Conservation (phyloP, 2,329 filamentous ascomycete species). For the Ustulina deusta region DNA sequence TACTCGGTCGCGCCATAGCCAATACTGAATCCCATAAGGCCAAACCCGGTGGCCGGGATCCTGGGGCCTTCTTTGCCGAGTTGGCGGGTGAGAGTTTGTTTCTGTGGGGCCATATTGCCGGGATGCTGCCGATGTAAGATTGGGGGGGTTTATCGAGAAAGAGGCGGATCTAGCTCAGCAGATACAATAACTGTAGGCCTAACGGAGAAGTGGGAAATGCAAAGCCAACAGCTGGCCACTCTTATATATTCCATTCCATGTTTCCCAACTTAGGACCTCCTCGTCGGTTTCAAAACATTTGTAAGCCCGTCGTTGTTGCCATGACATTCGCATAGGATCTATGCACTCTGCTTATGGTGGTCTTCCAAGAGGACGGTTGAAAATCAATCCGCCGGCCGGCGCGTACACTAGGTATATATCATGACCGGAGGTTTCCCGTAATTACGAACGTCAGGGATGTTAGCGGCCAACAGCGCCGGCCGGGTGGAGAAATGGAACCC, state of each 20-base stretch:
- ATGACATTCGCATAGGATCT: background rate
- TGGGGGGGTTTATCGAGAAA: background rate
- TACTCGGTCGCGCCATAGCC: constrained; percentile 29
- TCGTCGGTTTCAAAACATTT: background rate
- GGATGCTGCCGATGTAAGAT: no score
- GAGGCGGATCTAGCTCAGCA: no score
- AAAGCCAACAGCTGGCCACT: background rate
- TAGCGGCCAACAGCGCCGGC: no score
- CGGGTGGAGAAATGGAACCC: no score
- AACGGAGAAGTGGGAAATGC: background rate
- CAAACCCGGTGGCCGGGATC: constrained; percentile 32
- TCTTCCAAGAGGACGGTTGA: background rate
- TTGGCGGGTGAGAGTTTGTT: constrained; percentile 11
- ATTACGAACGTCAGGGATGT: background rate
- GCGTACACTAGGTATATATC: constrained; percentile 1
- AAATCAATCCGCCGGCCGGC: constrained; percentile 7
- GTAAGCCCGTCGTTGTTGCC: background rate
- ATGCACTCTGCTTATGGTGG: constrained; percentile 11
- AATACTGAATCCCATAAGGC: constrained; percentile 33
- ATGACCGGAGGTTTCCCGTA: background rate
- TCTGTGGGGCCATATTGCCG: constrained; percentile 16
- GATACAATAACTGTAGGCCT: background rate
- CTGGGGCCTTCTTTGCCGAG: constrained; percentile 28
- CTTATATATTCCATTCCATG: background rate
- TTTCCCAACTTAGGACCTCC: background rate